Conservation (phyloP, 805 yeast genomes). For the Starmerella stigmatis region DNA sequence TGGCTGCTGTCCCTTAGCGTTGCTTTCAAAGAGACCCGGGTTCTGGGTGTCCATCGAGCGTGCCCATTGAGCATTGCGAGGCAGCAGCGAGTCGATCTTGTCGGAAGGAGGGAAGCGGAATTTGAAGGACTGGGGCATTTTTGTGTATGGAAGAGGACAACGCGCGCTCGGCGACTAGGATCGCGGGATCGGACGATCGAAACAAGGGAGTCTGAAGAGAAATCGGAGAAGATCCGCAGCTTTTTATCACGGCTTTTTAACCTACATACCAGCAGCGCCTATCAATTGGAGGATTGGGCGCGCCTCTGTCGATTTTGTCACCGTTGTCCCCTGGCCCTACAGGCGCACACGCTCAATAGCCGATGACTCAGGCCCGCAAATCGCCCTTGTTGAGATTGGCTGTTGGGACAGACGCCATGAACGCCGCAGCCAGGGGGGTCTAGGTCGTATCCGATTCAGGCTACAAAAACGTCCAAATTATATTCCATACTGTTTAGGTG, state of each 20-base stretch:
- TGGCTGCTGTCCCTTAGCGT: conserved; percentile 81
- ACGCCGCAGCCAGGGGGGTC: background rate
- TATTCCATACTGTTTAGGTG: background rate
- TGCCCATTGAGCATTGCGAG: conserved; percentile 40
- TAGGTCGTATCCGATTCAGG: background rate
- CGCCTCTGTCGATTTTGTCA: background rate
- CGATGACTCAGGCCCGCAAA: background rate
- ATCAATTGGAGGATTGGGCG: background rate
- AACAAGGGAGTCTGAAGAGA: background rate
- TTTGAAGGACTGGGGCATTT: conserved; percentile 14
- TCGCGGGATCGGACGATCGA: conserved; percentile 3
- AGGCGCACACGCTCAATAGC: too few species aligned
- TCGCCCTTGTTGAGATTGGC: conserved; percentile 4
- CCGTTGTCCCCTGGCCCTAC: conserved; percentile 2
- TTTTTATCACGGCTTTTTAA: background rate
- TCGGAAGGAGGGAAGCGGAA: conserved; percentile 31
- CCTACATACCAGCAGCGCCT: background rate
- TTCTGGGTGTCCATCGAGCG: conserved; percentile 37
- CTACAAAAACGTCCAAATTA: background rate
- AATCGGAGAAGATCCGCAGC: background rate
- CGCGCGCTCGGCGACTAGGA: too few species aligned
- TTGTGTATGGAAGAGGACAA: background rate
- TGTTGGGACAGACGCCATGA: background rate
- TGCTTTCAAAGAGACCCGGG: conserved; percentile 50
- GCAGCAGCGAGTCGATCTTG: conserved; percentile 31